A percentile compares a stretch with the other conserved stretches of the same genome.
phyloP scores from a whole-genome alignment of 805 yeast species.

The Tetrapisispora nanseiensis region DNA sequence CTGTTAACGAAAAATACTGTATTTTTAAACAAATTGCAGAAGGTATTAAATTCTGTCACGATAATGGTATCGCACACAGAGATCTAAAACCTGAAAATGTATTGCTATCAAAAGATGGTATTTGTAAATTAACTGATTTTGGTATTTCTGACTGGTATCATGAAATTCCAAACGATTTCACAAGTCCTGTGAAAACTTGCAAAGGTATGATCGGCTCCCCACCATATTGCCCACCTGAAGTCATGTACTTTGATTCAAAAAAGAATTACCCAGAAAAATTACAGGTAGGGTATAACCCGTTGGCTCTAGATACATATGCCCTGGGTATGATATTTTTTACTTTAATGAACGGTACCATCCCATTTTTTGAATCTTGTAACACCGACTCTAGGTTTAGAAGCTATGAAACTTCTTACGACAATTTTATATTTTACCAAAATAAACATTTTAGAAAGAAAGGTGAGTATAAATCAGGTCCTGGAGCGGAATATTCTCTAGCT shows the following conservation, averaged over 20 bases:
- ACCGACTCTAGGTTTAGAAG: conserved; percentile 47
- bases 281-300: conserved; percentile 45
- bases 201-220: conserved; percentile 64
- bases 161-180: conserved; percentile 41
- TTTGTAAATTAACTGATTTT: conserved; percentile 64
- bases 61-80: conserved; percentile 57
- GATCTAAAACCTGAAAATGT: conserved; percentile 73
- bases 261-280: conserved; percentile 27
- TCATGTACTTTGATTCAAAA: conserved; percentile 36
- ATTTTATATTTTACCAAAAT: conserved; percentile 31
- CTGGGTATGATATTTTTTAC: conserved; percentile 61
- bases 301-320: conserved; percentile 65
- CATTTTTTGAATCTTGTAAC: conserved; percentile 44
- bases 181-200: conserved; percentile 30
- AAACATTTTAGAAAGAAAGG: conserved; percentile 40
- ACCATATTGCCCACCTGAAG: conserved; percentile 76
- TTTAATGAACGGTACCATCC: conserved; percentile 47
- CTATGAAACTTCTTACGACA: conserved; percentile 41
- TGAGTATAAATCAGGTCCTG: conserved; percentile 49
- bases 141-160: conserved; percentile 67
- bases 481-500: conserved; percentile 63
- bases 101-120: conserved; percentile 47
- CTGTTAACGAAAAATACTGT: conserved; percentile 48
- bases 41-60: conserved; percentile 56
- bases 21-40: conserved; percentile 57